Conservation (phyloP, 169 alveolate species). For the Eimeria brunetti region DNA sequence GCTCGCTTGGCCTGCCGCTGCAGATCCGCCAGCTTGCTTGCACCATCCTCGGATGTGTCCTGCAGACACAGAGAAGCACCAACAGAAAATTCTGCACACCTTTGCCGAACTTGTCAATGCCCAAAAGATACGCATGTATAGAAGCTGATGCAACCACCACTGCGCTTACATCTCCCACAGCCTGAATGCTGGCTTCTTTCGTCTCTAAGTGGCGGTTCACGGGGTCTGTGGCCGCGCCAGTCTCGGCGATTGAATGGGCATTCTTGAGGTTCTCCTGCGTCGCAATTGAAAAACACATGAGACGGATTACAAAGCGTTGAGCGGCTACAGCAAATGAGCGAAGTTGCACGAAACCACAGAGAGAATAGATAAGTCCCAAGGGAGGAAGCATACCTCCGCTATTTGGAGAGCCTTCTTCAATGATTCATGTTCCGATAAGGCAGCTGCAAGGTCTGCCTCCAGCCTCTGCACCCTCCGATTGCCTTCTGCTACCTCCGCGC, state of each 20-base stretch:
- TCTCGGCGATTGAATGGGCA: not conserved
- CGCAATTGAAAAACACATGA: not conserved
- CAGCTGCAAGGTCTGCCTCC: constrained; percentile 32
- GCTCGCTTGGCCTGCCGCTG: constrained; percentile 27
- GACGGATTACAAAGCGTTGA: not conserved
- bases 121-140: not conserved
- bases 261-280: constrained; percentile 13
- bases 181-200: constrained; percentile 39
- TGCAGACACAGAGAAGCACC: not conserved
- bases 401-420: not conserved
- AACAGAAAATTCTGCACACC: not conserved
- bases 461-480: constrained; percentile 50
- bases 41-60: not conserved
- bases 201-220: constrained; percentile 8
- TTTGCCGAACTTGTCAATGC: not conserved
- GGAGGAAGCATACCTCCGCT: constrained; percentile 21
- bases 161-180: constrained; percentile 21
- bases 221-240: constrained; percentile 14
- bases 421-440: constrained; percentile 11
- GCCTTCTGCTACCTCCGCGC: constrained; percentile 60
- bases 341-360: not conserved
- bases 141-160: not conserved
- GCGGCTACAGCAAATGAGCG: not conserved
- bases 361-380: not conserved
- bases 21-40: constrained; percentile 1